These are phyloP conservation scores for Cubamyces sp. DNA, from an alignment of 768 basidiomycete genomes.

Conservation along the genomic window DNA sequence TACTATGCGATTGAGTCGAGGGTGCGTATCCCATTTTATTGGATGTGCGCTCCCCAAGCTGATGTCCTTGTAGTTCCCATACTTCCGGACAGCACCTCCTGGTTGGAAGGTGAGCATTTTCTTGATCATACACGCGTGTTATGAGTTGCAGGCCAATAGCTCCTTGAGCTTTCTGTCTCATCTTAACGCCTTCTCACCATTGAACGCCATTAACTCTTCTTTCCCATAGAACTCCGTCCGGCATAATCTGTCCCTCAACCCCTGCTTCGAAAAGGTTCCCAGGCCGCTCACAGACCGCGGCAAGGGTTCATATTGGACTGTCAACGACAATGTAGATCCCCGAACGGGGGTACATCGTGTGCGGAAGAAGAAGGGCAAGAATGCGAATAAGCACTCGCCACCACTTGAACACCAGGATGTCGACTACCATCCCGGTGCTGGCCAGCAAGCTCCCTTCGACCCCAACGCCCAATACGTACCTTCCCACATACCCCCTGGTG, in stretches of 20 bases:
- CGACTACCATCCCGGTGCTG: constrained; percentile 63
- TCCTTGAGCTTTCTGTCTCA: no score
- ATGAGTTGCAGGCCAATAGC: no score
- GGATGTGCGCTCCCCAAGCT: constrained; percentile 16
- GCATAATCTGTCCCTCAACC: constrained; percentile 88
- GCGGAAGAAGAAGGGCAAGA: constrained; percentile 84
- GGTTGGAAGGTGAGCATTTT: constrained; percentile 83
- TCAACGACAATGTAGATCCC: constrained; percentile 88
- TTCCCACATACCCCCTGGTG: constrained; percentile 60
- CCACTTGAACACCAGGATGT: constrained; percentile 53
- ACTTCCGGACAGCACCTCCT: constrained; percentile 82
- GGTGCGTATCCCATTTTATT: constrained; percentile 48
- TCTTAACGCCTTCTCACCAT: no score
- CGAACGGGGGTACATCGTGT: constrained; percentile 88
- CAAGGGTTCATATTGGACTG: constrained; percentile 92
- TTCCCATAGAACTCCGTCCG: constrained; percentile 81
- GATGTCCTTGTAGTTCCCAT: constrained; percentile 67
- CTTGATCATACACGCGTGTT: no score
- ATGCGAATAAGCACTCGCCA: constrained; percentile 50
- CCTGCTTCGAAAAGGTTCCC: constrained; percentile 89
- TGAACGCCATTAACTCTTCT: constrained; percentile 51
- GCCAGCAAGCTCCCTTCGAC: constrained; percentile 48
- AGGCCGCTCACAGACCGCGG: constrained; percentile 91
- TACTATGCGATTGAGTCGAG: constrained; percentile 91
- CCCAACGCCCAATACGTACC: constrained; percentile 59